Evolutionary conservation across 257 asterid genomes (phyloP), one percentile per base, ranked within the genome.

Genomic region (Linderniella brevidens): DNA sequence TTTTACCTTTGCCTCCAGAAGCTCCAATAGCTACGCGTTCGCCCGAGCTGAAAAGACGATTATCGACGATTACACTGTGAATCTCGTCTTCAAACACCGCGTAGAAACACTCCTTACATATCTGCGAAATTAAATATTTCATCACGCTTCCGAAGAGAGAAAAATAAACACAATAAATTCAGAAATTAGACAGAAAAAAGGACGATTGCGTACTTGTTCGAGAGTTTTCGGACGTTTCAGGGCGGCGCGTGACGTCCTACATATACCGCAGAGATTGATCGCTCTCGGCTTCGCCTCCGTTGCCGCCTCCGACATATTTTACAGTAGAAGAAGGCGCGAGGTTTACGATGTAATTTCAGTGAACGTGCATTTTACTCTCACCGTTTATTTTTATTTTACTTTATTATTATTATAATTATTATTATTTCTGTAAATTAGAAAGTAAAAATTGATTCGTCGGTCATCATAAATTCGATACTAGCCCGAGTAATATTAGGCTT

Each of bases 11-110:
- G 61, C 98, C 98, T 50, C 98, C 98, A 40, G 98, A 90, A 71
- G 98, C 98, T 53, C 98, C 98, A 63, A 90, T 79, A 19, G 92
- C 98, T 37, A 90, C 54, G 54, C 96, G 94, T 55, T 90, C 94
- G 20, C 94, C 94, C 4, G 73, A 77, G 64, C 68, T 90, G 59
- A 90, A 90, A 17, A 90, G 92, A 51, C 74, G 71, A 56, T 85
- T 85, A 53, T 79, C 92, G 3, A 85, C 70, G 14, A 90, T 90
- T 1, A 73, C 88, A 55, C 64, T 70, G 59, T 90, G 96, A 44
- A 90, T 81, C 65, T 90, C 98, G 25, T 79, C 92, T 59, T 90
- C 98, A 54, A 90, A 86, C 17, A 74, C 92, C 8, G 50, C 67
- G 41, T 74, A 90, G 56, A 90, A 90, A 39, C 98, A 90, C 46